phyloP scores from a whole-genome alignment of 176 grass and related monocot genomes.

The Triticum urartu region DNA sequence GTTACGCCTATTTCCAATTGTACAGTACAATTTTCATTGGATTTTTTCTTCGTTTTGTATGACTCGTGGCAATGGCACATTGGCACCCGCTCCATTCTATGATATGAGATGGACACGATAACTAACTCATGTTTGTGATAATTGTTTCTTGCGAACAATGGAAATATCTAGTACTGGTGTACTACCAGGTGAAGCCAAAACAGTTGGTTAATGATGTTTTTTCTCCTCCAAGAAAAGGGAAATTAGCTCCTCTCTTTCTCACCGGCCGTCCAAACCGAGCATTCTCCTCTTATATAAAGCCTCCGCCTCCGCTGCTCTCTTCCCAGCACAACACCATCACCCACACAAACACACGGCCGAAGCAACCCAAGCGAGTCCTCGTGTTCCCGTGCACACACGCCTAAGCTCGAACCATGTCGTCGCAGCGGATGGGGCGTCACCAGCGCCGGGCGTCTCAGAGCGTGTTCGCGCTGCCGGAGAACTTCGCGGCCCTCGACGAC shows the following conservation, averaged over 20 bases:
- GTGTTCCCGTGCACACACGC: not conserved
- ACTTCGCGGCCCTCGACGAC: conserved; percentile 46
- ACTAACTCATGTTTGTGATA: no score
- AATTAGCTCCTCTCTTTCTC: not conserved
- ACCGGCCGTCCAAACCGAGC: not conserved
- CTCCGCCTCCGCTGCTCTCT: not conserved
- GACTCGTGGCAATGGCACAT: not conserved
- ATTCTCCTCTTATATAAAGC: conserved; percentile 27
- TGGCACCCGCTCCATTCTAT: no score
- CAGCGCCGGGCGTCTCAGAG: conserved; percentile 77
- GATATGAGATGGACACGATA: no score
- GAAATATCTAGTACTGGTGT: not conserved
- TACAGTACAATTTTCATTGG: not conserved
- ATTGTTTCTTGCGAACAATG: not conserved
- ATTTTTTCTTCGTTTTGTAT: not conserved
- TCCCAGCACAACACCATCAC: not conserved
- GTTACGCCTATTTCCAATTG: not conserved
- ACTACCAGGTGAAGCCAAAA: not conserved
- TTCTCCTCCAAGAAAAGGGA: not conserved
- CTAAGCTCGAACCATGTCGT: conserved; percentile 37
- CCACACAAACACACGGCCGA: not conserved
- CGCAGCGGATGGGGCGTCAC: conserved; percentile 58
- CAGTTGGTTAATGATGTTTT: not conserved
- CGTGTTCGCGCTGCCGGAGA: conserved; percentile 69
- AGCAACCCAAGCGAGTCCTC: not conserved